phyloP scores from a whole-genome alignment of 176 grass and related monocot genomes.

The Oropetium thomaeum region DNA sequence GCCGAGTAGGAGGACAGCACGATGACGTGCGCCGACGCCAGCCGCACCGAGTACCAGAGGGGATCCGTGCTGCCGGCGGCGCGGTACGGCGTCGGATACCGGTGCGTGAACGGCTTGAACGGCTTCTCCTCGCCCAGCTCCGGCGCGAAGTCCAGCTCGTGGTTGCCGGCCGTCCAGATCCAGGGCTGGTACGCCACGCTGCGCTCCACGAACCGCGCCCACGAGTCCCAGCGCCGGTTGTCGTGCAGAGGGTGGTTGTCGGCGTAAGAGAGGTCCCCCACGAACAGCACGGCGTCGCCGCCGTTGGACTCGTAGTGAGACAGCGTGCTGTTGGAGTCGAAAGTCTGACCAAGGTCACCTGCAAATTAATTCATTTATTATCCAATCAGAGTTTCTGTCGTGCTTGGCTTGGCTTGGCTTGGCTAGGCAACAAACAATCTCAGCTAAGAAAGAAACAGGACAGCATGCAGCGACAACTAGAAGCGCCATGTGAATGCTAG shows the following conservation, averaged over 20 bases:
- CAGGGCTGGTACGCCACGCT: conserved; percentile 62
- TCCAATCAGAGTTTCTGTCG: no score
- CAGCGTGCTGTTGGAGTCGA: conserved; percentile 63
- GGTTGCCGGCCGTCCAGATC: conserved; percentile 72
- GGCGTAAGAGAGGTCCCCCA: conserved; percentile 73
- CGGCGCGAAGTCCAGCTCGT: conserved; percentile 62
- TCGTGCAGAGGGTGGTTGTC: conserved; percentile 55
- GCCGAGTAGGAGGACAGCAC: conserved; percentile 57
- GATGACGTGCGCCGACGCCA: conserved; percentile 44
- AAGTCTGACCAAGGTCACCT: conserved; percentile 79
- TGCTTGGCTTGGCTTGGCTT: no score
- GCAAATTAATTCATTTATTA: not conserved
- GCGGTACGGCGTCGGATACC: conserved; percentile 47
- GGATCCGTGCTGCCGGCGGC: conserved; percentile 48
- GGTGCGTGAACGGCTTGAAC: conserved; percentile 65
- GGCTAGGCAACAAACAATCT: no score
- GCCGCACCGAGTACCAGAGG: conserved; percentile 55
- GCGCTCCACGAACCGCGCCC: conserved; percentile 58
- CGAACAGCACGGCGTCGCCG: conserved; percentile 48
- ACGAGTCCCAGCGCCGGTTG: conserved; percentile 71
- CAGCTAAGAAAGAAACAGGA: no score
- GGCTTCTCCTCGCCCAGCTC: conserved; percentile 47
- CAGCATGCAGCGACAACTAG: no score
- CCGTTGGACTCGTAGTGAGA: conserved; percentile 48
- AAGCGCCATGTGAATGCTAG: not conserved